phyloP scores from a whole-genome alignment of 116 monocot genomes.

The Zostera marina region DNA sequence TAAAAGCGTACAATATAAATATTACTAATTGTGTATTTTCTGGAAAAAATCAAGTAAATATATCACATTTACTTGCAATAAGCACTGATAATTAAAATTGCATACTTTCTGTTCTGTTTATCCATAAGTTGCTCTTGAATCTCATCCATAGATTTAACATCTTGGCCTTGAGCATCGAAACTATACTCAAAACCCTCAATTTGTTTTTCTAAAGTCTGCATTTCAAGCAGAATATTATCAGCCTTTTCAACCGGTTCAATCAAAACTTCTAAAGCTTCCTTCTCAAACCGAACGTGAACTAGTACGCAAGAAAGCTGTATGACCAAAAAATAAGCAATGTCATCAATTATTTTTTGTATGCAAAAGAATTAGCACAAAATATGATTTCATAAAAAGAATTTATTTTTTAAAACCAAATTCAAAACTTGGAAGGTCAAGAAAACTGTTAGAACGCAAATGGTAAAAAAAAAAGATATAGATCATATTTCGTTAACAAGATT shows the following conservation, averaged over 20 bases:
- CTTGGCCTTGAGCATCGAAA: conserved; percentile 65
- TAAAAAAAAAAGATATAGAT: not conserved
- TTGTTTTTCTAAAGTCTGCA: conserved; percentile 38
- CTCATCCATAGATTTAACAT: conserved; percentile 71
- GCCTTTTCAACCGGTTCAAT: conserved; percentile 51
- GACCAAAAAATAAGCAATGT: conserved; percentile 6
- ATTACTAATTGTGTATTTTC: not conserved
- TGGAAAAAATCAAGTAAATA: not conserved
- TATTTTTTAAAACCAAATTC: not conserved
- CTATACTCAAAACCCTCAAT: conserved; percentile 68
- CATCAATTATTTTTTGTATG: not conserved
- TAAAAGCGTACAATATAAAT: not conserved
- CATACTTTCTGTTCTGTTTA: conserved; percentile 51
- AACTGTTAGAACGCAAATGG: not conserved
- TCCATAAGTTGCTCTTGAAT: conserved; percentile 51
- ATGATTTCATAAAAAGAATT: not conserved
- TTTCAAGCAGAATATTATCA: conserved; percentile 47
- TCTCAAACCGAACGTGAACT: conserved; percentile 80
- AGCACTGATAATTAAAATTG: not conserved
- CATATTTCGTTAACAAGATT: not conserved
- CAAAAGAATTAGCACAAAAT: not conserved
- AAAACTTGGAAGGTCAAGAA: too few relatives aligned
- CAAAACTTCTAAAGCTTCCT: conserved; percentile 63
- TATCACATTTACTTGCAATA: not conserved
- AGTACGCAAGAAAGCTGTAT: conserved; percentile 76